Evolutionary conservation across 352 stramenopile genomes (phyloP).

Genomic region (Pythium oligandrum): DNA sequence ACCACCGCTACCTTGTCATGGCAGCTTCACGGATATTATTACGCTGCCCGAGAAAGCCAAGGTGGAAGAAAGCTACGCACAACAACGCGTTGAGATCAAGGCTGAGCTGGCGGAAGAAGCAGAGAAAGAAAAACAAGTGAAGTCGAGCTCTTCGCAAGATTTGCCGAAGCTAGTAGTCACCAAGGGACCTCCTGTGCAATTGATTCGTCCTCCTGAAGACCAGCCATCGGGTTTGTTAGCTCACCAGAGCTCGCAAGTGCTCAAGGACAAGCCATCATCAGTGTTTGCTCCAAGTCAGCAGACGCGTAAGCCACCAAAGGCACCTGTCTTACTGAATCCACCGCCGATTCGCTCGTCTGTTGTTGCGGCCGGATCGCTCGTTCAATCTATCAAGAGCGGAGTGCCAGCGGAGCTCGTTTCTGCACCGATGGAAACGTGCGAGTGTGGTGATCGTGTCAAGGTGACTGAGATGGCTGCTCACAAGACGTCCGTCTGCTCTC

Average conservation of each 20-base stretch:
- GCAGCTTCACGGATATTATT: conserved; percentile 33
- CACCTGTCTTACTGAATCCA: background rate
- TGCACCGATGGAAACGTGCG: conserved; percentile 20
- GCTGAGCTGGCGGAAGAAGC: conserved; percentile 16
- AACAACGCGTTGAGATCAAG: conserved; percentile 14
- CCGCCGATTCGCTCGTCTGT: conserved; percentile 1
- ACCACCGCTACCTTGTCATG: background rate
- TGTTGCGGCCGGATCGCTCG: background rate
- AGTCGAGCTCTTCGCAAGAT: conserved; percentile 1
- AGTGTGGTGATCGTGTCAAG: conserved; percentile 34
- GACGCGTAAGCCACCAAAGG: conserved; percentile 11
- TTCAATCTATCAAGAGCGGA: too few relatives aligned
- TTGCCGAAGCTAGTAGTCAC: conserved; percentile 39
- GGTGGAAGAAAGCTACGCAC: conserved; percentile 6
- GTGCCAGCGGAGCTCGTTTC: too few relatives aligned
- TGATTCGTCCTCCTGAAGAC: conserved; percentile 10
- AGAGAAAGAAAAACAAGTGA: conserved; percentile 1
- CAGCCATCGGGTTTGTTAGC: conserved; percentile 3
- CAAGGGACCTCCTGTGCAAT: conserved; percentile 31
- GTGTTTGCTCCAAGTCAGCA: conserved; percentile 16
- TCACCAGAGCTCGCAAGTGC: conserved; percentile 21
- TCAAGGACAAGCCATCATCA: conserved; percentile 20
- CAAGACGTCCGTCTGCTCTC: conserved; percentile 24
- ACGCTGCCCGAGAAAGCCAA: conserved; percentile 15
- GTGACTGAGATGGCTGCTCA: conserved; percentile 26